Percentiles rank a stretch among this genome's conserved stretches.
Conservation (phyloP, 2,329 filamentous ascomycete species). For the Calonectria multiphialidica region DNA sequence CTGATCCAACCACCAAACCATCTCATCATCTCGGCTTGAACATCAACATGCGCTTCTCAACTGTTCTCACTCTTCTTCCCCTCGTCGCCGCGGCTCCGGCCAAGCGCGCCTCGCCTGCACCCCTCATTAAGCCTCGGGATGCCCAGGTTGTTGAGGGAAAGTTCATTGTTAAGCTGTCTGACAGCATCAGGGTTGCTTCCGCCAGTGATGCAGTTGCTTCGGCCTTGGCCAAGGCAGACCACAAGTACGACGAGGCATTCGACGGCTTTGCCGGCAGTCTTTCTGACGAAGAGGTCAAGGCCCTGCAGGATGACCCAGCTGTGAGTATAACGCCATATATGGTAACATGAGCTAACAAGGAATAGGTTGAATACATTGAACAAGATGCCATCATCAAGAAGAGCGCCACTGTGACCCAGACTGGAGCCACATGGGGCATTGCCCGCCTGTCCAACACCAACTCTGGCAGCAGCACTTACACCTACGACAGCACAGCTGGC, state of each 20-base stretch:
- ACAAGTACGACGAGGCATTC: conserved; percentile 41
- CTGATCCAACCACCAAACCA: not conserved
- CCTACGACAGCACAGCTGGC: conserved; percentile 55
- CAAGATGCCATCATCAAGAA: conserved; percentile 50
- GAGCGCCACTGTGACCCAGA: conserved; percentile 37
- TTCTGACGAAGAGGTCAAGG: conserved; percentile 41
- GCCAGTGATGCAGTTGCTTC: conserved; percentile 40
- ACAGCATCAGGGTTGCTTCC: conserved; percentile 33
- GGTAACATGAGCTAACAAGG: not conserved
- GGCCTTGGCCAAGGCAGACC: conserved; percentile 49
- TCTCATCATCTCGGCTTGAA: not conserved
- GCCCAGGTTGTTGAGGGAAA: conserved; percentile 49
- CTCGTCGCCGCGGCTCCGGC: conserved; percentile 47
- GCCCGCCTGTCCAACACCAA: conserved; percentile 52
- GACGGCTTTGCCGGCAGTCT: conserved; percentile 45
- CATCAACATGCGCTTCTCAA: conserved; percentile 48
- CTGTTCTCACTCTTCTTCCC: conserved; percentile 50
- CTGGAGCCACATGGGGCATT: conserved; percentile 56
- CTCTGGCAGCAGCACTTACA: conserved; percentile 49
- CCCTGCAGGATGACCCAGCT: conserved; percentile 42
- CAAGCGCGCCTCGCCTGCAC: conserved; percentile 49
- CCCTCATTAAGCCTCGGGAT: conserved; percentile 48
- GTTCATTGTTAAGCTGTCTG: conserved; percentile 54
- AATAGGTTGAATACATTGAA: conserved; percentile 53
- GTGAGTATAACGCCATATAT: conserved; percentile 20